Conservation (phyloP, 192 early-diverging fungal genomes). For the Chytriomyces hyalinus region DNA sequence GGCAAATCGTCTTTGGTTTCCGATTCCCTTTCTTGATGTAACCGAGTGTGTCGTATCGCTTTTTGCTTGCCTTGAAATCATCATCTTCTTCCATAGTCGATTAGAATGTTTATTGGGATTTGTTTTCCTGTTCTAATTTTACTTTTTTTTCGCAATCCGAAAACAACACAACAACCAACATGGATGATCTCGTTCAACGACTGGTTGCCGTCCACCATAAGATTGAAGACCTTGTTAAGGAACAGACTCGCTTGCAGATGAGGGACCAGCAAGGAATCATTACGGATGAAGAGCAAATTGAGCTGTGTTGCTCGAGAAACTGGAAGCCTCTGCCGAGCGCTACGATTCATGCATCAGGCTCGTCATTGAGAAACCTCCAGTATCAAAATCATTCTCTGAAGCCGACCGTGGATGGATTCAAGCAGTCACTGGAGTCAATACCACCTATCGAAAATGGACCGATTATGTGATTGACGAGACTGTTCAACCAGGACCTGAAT, state of each 20-base stretch:
- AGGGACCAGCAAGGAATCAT: conserved; percentile 20
- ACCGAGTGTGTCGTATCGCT: no score
- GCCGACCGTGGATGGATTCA: conserved; percentile 36
- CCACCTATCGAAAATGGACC: conserved; percentile 32
- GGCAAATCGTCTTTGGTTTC: no score
- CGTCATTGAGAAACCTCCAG: conserved; percentile 10
- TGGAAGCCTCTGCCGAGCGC: conserved; percentile 1
- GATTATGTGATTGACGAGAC: conserved; percentile 28
- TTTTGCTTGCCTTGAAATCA: no score
- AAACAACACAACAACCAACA: neutral
- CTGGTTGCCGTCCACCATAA: conserved; percentile 35
- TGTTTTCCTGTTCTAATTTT: no score
- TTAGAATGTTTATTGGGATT: no score
- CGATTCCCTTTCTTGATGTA: no score
- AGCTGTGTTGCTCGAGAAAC: conserved; percentile 33
- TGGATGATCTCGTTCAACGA: conserved; percentile 29
- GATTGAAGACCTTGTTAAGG: conserved; percentile 45
- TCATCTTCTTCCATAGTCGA: no score
- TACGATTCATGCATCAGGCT: conserved; percentile 26
- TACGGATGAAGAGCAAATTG: conserved; percentile 33
- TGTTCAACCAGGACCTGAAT: conserved; percentile 29
- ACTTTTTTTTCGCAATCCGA: neutral
- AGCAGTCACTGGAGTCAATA: conserved; percentile 38
- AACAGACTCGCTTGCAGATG: conserved; percentile 32
- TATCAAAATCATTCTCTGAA: conserved; percentile 25